phyloP scores from a whole-genome alignment of 192 early-diverging fungal genomes.

The Helicostylum pulchrum region DNA sequence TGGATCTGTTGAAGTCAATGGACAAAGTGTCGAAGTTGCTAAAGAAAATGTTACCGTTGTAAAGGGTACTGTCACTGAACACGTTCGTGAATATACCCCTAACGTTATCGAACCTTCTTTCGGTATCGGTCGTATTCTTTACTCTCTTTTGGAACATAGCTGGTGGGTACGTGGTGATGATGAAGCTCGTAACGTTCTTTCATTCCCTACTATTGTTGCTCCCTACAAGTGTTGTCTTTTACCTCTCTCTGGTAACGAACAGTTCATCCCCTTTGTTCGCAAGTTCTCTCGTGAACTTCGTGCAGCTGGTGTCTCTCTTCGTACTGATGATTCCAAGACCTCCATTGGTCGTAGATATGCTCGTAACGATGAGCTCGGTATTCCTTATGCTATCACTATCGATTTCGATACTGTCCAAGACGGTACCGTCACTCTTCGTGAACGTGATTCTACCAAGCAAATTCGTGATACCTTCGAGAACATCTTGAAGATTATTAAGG shows the following conservation, averaged over 20 bases:
- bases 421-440: slow-evolving; percentile 89
- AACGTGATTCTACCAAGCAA: slow-evolving; percentile 95
- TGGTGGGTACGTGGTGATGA: slow-evolving; percentile 88
- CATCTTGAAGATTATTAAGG: slow-evolving; percentile 64
- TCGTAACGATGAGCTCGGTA: slow-evolving; percentile 97
- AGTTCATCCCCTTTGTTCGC: slow-evolving; percentile 68
- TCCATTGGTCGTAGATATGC: slow-evolving; percentile 95
- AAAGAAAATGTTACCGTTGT: slow-evolving; percentile 37
- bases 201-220: slow-evolving; percentile 88
- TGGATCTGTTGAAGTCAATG: slow-evolving; percentile 57
- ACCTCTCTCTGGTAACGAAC: slow-evolving; percentile 78
- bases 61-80: slow-evolving; percentile 38
- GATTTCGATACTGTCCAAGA: slow-evolving; percentile 98
- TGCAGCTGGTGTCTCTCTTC: slow-evolving; percentile 68
- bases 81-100: slow-evolving; percentile 89
- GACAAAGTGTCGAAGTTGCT: slow-evolving; percentile 61
- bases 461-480: slow-evolving; percentile 76
- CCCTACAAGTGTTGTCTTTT: slow-evolving; percentile 93
- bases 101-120: slow-evolving; percentile 99
- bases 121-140: slow-evolving; percentile 97
- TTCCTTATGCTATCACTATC: slow-evolving; percentile 94
- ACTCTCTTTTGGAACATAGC: slow-evolving; percentile 93
- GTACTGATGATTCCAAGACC: slow-evolving; percentile 84
- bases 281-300: slow-evolving; percentile 70
- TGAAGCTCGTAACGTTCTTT: slow-evolving; percentile 85